A percentile compares a stretch with the other conserved stretches of the same genome.
Evolutionary conservation across 306 rosid species (phyloP).

Genomic region (Vigna mungo): DNA sequence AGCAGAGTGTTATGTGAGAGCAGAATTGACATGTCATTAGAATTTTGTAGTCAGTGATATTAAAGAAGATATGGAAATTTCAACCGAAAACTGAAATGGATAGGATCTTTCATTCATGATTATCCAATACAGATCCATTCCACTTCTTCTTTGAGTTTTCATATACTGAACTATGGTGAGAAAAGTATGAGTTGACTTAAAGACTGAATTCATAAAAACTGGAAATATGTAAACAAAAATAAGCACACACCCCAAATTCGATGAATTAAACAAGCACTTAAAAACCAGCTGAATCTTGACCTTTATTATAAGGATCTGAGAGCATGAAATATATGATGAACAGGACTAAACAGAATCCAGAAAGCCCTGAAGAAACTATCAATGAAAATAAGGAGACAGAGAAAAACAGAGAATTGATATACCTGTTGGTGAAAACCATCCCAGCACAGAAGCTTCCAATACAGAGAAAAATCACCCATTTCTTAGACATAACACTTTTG

Average conservation of each 20-base stretch:
- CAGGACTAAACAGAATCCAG: background rate
- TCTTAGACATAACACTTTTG: conserved; percentile 63
- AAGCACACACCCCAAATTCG: conserved; percentile 12
- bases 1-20: conserved; percentile 26
- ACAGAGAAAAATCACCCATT: conserved; percentile 84
- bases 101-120: conserved; percentile 9
- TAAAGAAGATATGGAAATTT: conserved; percentile 14
- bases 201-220: conserved; percentile 13
- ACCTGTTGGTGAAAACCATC: conserved; percentile 91
- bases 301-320: conserved; percentile 35
- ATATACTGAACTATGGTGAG: background rate
- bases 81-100: conserved; percentile 25
- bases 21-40: conserved; percentile 37
- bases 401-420: conserved; percentile 11
- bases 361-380: conserved; percentile 23
- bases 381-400: background rate
- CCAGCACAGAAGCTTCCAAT: conserved; percentile 88
- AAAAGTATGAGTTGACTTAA: conserved; percentile 15
- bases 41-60: conserved; percentile 7
- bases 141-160: conserved; percentile 26
- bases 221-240: background rate
- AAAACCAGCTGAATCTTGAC: background rate
- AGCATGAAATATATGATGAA: conserved; percentile 11
- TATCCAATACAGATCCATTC: conserved; percentile 53
- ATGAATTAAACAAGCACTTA: background rate